Evolutionary conservation across 2,329 filamentous ascomycete genomes (phyloP).

Genomic region (Triangularia setosa): DNA sequence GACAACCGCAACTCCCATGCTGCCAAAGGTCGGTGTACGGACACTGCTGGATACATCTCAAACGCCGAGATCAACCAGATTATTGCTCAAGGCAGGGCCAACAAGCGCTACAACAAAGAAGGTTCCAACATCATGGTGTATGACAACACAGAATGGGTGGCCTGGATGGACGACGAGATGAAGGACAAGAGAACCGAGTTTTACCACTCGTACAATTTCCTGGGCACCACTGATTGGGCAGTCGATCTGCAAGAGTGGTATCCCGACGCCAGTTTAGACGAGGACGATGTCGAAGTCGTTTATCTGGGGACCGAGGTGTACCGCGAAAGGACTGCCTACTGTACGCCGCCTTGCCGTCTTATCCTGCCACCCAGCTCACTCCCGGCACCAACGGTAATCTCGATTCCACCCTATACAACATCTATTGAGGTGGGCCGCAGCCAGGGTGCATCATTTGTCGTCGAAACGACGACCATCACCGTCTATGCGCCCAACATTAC

Average conservation of each 20-base stretch:
- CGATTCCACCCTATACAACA: neutral
- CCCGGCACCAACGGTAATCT: neutral
- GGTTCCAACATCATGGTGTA: constrained; percentile 4
- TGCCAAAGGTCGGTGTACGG: constrained; percentile 8
- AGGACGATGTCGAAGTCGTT: neutral
- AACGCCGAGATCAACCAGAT: constrained; percentile 16
- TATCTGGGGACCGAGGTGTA: neutral
- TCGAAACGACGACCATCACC: neutral
- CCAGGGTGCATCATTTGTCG: neutral
- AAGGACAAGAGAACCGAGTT: neutral
- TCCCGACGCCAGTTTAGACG: neutral
- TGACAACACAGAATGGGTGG: neutral
- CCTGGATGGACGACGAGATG: constrained; percentile 3
- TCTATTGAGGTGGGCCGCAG: neutral
- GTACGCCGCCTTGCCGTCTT: neutral
- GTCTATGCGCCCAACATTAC: neutral
- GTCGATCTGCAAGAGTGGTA: constrained; percentile 2
- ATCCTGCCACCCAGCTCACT: neutral
- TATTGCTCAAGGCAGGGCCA: neutral
- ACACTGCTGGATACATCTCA: constrained; percentile 10
- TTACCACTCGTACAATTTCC: constrained; percentile 2
- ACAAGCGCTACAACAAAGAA: neutral
- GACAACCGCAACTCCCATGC: constrained; percentile 4
- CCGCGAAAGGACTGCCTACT: neutral
- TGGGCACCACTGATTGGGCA: constrained; percentile 10